Evolutionary conservation across 179 eudicot species (phyloP), one percentile per base, ranked within the genome.

Genomic region (Corrigiola litoralis): DNA sequence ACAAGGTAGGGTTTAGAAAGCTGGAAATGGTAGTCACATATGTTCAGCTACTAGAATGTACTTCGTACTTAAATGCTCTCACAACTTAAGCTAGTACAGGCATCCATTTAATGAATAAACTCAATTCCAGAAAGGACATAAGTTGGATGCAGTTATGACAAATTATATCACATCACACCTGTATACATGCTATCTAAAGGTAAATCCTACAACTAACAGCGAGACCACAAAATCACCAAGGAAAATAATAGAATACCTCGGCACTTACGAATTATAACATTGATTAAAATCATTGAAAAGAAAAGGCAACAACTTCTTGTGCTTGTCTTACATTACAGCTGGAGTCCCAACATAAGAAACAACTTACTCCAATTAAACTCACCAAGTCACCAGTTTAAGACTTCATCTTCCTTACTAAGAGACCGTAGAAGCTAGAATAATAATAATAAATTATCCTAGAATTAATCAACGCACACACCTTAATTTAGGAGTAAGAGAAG

Each of bases 211-310:
- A 52, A 6, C 14, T 54, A 36, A 55, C 44, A n/a, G n/a, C n/a
- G n/a, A n/a, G n/a, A n/a, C n/a, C n/a, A n/a, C n/a, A n/a, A n/a
- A n/a, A 55, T 67, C 49, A 48, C 21, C 51, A 42, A 69, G 36
- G 37, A 18, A 28, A 42, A 41, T 16, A 41, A 20, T 8, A 50
- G 21, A 24, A 16, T 29, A 53, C 27, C 44, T 44, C 23, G 47
- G 21, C 38, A 53, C 23, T 61, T 53, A 37, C 46, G 37, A 42
- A 4, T 69, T 6, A n/a, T n/a, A 41, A 63, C 47, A 32, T 29
- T 32, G 18, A 52, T 61, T 69, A 34, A 32, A n/a, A 60, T 55
- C 17, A 62, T 52, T n/a, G 50, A 70, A 63, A 70, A 25, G 32
- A 56, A 70, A 25, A 56, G 54, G 52, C 16, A 55, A 61, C 64